phyloP scores from a whole-genome alignment of 805 yeast genomes.

The Monosporozyma servazzii region DNA sequence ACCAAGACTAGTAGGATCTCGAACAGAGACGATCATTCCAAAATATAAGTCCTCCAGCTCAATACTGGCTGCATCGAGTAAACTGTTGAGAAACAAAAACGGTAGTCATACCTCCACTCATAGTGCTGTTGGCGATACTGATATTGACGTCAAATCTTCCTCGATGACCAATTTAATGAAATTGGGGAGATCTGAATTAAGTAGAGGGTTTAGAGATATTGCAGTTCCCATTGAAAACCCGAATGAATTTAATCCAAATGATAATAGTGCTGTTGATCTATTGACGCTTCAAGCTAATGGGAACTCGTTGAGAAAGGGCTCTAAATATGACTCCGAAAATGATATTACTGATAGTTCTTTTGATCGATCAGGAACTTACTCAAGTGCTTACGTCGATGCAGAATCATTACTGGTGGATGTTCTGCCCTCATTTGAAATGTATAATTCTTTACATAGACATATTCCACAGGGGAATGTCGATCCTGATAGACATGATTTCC shows the following conservation, averaged over 20 bases:
- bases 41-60: neutral
- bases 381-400: constrained; percentile 5
- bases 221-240: neutral
- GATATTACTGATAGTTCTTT: neutral
- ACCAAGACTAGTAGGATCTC: neutral
- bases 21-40: neutral
- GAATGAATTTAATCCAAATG: neutral
- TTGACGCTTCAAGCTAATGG: neutral
- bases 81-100: neutral
- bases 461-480: constrained; percentile 34
- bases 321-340: neutral
- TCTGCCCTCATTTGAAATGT: constrained; percentile 63
- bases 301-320: constrained; percentile 1
- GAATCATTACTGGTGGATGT: constrained; percentile 37
- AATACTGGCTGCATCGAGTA: neutral
- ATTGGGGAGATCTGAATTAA: neutral
- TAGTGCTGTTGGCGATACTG: neutral
- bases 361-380: neutral
- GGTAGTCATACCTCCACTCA: neutral
- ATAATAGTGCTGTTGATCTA: neutral
- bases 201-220: neutral
- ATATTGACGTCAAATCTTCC: constrained; percentile 11
- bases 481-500: constrained; percentile 26
- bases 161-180: constrained; percentile 10
- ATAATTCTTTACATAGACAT: constrained; percentile 38